Conservation (phyloP, 2,329 filamentous ascomycete genomes). For the Metarhizium brunneum region DNA sequence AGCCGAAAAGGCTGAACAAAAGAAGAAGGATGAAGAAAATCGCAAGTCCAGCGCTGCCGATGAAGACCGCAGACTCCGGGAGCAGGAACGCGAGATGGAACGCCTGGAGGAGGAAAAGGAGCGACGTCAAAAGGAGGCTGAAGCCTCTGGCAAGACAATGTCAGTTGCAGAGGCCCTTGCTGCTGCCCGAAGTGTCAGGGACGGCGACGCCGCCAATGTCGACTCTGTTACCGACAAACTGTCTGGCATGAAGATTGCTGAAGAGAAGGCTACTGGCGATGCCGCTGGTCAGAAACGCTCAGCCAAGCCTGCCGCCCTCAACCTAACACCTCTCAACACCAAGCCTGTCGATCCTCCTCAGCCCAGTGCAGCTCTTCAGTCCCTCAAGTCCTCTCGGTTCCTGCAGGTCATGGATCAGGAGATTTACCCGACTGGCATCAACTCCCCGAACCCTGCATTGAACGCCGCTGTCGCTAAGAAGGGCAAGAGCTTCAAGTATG, state of each 20-base stretch:
- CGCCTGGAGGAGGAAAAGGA: constrained; percentile 63
- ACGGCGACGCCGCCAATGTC: constrained; percentile 26
- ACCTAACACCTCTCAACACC: constrained; percentile 71
- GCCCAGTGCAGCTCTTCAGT: constrained; percentile 87
- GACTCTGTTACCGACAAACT: constrained; percentile 38
- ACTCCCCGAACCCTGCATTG: constrained; percentile 83
- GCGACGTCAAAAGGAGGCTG: constrained; percentile 40
- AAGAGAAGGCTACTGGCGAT: constrained; percentile 34
- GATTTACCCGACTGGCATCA: constrained; percentile 74
- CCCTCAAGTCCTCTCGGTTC: constrained; percentile 85
- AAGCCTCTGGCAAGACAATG: constrained; percentile 37
- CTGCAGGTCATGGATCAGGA: constrained; percentile 69
- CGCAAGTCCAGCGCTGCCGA: constrained; percentile 39
- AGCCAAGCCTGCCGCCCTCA: constrained; percentile 76
- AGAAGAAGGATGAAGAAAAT: constrained; percentile 39
- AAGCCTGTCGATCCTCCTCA: constrained; percentile 85
- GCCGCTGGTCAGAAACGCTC: constrained; percentile 46
- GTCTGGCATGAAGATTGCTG: constrained; percentile 38
- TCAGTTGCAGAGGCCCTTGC: constrained; percentile 44
- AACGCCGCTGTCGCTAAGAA: constrained; percentile 75
- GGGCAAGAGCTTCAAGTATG: constrained; percentile 82
- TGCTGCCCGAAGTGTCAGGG: constrained; percentile 29
- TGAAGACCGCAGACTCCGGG: constrained; percentile 57
- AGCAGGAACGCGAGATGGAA: constrained; percentile 65
- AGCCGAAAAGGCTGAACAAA: constrained; percentile 34